Conservation (phyloP, 2,329 filamentous ascomycete species). For the Mycosphaerella arachidis region DNA sequence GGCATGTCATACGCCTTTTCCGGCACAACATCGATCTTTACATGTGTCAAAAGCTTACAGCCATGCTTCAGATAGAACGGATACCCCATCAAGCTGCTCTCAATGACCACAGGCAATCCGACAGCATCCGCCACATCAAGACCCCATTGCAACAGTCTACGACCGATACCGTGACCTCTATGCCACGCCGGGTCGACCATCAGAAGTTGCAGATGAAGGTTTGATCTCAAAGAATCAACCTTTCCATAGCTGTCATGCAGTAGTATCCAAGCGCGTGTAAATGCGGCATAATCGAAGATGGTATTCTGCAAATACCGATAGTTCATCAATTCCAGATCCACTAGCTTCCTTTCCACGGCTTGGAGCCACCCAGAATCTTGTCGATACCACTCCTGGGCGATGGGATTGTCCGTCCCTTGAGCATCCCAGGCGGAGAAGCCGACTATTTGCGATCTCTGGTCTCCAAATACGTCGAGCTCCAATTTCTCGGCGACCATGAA, state of each 20-base stretch:
- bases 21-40: slow-evolving; percentile 14
- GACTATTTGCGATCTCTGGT: slow-evolving; percentile 11
- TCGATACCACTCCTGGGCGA: slow-evolving; percentile 11
- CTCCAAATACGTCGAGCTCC: neutral
- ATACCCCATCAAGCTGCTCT: slow-evolving; percentile 17
- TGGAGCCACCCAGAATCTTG: slow-evolving; percentile 3
- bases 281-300: slow-evolving; percentile 15
- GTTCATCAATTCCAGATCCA: slow-evolving; percentile 10
- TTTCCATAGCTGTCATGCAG: slow-evolving; percentile 12
- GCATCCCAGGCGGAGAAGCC: slow-evolving; percentile 20
- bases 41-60: slow-evolving; percentile 11
- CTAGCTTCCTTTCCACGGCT: slow-evolving; percentile 7
- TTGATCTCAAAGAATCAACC: slow-evolving; percentile 5
- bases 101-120: slow-evolving; percentile 13
- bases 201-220: slow-evolving; percentile 19
- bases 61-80: slow-evolving; percentile 21
- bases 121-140: slow-evolving; percentile 10
- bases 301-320: slow-evolving; percentile 18
- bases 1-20: slow-evolving; percentile 22
- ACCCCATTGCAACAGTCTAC: slow-evolving; percentile 18
- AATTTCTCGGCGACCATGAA: slow-evolving; percentile 20
- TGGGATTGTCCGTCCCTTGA: slow-evolving; percentile 11
- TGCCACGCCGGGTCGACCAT: slow-evolving; percentile 19
- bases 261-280: slow-evolving; percentile 6
- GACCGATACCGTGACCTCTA: slow-evolving; percentile 14